Conservation (phyloP, 202 grass and related monocot species). For the Cymbopogon flexuosus region DNA sequence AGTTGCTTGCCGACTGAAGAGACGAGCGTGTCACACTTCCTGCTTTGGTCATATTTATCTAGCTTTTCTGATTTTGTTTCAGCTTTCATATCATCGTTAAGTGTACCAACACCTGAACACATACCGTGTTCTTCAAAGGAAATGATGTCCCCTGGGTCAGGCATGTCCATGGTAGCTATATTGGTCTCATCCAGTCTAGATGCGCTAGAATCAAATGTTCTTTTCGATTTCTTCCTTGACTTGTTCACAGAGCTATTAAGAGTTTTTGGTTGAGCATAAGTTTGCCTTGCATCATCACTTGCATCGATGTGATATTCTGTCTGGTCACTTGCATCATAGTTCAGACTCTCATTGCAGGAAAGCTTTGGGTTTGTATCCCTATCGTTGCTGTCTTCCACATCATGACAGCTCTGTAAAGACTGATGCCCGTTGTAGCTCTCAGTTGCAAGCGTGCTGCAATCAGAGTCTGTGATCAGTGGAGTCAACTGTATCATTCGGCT, state of each 20-base stretch:
- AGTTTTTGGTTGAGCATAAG: slow-evolving; percentile 27
- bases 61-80: slow-evolving; percentile 36
- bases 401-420: slow-evolving; percentile 36
- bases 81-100: slow-evolving; percentile 38
- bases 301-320: slow-evolving; percentile 17
- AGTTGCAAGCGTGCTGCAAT: slow-evolving; percentile 41
- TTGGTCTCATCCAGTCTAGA: slow-evolving; percentile 35
- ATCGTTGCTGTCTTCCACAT: slow-evolving; percentile 24
- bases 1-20: slow-evolving; percentile 18
- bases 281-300: neutral
- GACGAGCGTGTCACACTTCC: neutral
- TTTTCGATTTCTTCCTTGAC: slow-evolving; percentile 59
- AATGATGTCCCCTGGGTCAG: slow-evolving; percentile 8
- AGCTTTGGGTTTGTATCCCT: slow-evolving; percentile 31
- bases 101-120: slow-evolving; percentile 30
- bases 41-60: slow-evolving; percentile 30
- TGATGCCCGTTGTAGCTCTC: slow-evolving; percentile 33
- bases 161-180: slow-evolving; percentile 23
- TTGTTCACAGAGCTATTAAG: slow-evolving; percentile 51
- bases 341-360: slow-evolving; percentile 26
- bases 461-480: slow-evolving; percentile 44
- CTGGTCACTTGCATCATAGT: slow-evolving; percentile 24
- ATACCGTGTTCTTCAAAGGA: slow-evolving; percentile 19
- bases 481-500: slow-evolving; percentile 28
- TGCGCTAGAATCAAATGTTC: slow-evolving; percentile 51